phyloP scores from a whole-genome alignment of 2,329 filamentous ascomycete species.

The Westerdykella aurantiaca region DNA sequence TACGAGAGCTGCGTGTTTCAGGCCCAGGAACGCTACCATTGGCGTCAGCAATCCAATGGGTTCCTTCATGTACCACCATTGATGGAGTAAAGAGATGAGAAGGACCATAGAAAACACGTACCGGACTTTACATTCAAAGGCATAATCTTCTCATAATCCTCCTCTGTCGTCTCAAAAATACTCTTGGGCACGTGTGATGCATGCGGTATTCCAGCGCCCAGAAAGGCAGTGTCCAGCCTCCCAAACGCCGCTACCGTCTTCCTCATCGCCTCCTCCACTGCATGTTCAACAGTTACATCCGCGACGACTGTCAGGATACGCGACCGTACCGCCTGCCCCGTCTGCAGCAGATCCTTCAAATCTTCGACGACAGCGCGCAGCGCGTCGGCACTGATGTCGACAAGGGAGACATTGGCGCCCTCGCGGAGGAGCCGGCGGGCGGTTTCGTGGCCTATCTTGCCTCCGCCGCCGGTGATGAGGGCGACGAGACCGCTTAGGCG shows the following conservation, averaged over 20 bases:
- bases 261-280: slow-evolving; percentile 21
- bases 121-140: slow-evolving; percentile 36
- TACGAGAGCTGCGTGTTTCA: slow-evolving; percentile 32
- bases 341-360: slow-evolving; percentile 19
- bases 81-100: not conserved
- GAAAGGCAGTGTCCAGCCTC: slow-evolving; percentile 22
- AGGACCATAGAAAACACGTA: slow-evolving; percentile 8
- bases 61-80: not conserved
- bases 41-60: not conserved
- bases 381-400: slow-evolving; percentile 29
- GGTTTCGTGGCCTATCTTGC: slow-evolving; percentile 33
- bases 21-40: slow-evolving; percentile 30
- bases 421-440: slow-evolving; percentile 33
- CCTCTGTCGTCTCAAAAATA: slow-evolving; percentile 34
- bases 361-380: slow-evolving; percentile 23
- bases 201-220: slow-evolving; percentile 25
- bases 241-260: slow-evolving; percentile 24
- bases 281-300: slow-evolving; percentile 31
- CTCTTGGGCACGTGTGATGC: slow-evolving; percentile 17
- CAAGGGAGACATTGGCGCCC: slow-evolving; percentile 34
- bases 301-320: slow-evolving; percentile 29
- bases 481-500: slow-evolving; percentile 29
- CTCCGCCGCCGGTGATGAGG: slow-evolving; percentile 30
- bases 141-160: slow-evolving; percentile 36
- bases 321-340: slow-evolving; percentile 20